phyloP scores from a whole-genome alignment of 768 basidiomycete species.

The Termitomyces sp. region DNA sequence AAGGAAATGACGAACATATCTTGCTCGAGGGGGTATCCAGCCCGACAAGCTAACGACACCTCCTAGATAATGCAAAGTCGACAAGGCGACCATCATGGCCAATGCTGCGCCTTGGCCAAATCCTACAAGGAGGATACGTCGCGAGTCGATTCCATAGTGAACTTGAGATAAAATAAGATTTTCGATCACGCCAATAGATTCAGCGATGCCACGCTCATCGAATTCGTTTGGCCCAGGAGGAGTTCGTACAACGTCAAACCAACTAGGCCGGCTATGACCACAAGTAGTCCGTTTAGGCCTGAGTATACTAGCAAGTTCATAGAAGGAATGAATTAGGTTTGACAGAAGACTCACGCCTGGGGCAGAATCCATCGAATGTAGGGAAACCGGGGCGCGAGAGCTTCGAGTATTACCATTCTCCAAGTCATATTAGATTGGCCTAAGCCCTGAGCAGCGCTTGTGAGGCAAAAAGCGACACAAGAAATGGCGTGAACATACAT shows the following conservation, averaged over 20 bases:
- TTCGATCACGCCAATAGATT: neutral
- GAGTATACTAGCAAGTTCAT: neutral
- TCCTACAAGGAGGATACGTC: neutral
- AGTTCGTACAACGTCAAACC: neutral
- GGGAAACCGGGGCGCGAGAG: neutral
- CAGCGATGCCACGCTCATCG: neutral
- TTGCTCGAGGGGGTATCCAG: neutral
- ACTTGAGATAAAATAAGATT: neutral
- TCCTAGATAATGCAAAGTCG: neutral
- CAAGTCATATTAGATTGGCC: neutral
- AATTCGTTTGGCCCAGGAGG: neutral
- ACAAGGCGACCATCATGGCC: neutral
- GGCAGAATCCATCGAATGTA: neutral
- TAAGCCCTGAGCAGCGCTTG: neutral
- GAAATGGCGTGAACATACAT: neutral
- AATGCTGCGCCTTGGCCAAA: neutral
- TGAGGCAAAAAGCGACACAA: neutral
- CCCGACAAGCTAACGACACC: neutral
- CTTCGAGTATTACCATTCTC: neutral
- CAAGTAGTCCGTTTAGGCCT: neutral
- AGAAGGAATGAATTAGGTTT: neutral
- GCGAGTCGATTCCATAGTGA: neutral
- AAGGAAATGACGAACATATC: neutral
- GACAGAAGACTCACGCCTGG: neutral
- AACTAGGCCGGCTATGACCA: neutral